A percentile compares a stretch with the other conserved stretches of the same genome.
Evolutionary conservation across 2,329 filamentous ascomycete species (phyloP).

Genomic region (Sporothrix inflata): DNA sequence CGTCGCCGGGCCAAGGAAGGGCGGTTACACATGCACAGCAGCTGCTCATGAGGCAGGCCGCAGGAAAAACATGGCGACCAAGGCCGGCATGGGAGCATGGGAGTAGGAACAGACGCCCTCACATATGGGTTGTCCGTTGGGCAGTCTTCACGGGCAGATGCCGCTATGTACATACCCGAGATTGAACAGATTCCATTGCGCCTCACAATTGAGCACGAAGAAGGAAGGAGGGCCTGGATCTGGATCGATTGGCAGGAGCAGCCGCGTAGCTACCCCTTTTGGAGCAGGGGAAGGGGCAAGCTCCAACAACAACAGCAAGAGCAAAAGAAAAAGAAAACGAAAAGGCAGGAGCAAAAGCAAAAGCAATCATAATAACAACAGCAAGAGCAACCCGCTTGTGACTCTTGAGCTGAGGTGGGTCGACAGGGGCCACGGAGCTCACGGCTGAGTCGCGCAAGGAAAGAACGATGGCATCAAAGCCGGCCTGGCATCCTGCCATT

Average conservation of each 20-base stretch:
- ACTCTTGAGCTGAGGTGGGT: constrained; percentile 20
- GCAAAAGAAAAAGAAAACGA: background rate
- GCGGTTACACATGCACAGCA: constrained; percentile 26
- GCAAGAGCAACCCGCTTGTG: background rate
- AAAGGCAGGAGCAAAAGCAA: background rate
- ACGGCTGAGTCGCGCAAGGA: background rate
- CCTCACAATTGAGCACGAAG: constrained; percentile 1
- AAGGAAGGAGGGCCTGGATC: constrained; percentile 1
- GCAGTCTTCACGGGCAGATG: background rate
- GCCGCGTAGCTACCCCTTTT: constrained; percentile 7
- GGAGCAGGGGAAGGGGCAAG: background rate
- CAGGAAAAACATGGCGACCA: constrained; percentile 21
- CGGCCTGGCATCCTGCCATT: constrained; percentile 17
- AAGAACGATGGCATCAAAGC: constrained; percentile 19
- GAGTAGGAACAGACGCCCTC: background rate
- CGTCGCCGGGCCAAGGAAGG: constrained; percentile 12
- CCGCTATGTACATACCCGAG: constrained; percentile 18
- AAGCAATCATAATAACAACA: background rate
- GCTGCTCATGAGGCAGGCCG: constrained; percentile 26
- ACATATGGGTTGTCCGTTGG: background rate
- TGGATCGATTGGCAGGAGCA: constrained; percentile 6
- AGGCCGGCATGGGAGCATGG: background rate
- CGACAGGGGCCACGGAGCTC: background rate
- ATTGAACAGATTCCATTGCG: constrained; percentile 2
- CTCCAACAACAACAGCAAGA: background rate